Conservation (phyloP, 2,329 filamentous ascomycete species). For the Trichoderma cornu-damae region DNA sequence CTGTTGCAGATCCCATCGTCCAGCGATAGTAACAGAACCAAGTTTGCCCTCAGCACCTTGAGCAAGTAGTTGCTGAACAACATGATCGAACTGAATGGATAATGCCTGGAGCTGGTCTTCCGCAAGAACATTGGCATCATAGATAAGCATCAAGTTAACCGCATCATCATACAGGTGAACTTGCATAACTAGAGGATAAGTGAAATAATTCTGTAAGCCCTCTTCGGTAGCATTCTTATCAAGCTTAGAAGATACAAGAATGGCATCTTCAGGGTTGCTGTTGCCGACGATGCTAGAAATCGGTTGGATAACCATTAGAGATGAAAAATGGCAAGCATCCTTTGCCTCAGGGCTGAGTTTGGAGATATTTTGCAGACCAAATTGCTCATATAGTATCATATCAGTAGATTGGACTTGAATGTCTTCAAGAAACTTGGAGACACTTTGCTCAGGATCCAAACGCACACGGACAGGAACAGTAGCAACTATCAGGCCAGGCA, state of each 20-base stretch:
- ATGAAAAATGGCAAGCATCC: constrained; percentile 27
- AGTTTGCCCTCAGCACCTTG: neutral
- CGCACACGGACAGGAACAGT: constrained; percentile 28
- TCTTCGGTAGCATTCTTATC: neutral
- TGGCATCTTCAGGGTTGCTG: neutral
- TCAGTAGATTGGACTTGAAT: constrained; percentile 4
- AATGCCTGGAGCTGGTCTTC: neutral
- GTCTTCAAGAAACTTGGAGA: constrained; percentile 20
- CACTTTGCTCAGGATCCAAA: constrained; percentile 11
- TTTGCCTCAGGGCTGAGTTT: constrained; percentile 20
- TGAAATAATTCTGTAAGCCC: constrained; percentile 11
- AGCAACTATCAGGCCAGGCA: constrained; percentile 29
- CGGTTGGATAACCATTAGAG: constrained; percentile 27
- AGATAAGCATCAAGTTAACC: neutral
- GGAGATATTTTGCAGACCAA: constrained; percentile 22
- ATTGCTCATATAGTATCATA: constrained; percentile 21
- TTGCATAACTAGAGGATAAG: constrained; percentile 12
- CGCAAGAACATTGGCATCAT: neutral
- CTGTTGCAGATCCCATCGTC: constrained; percentile 5
- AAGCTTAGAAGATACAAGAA: neutral
- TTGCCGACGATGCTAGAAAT: neutral
- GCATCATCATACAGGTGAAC: neutral
- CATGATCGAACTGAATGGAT: constrained; percentile 6
- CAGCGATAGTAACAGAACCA: neutral
- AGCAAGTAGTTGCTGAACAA: constrained; percentile 6